A percentile compares a stretch with the other conserved stretches of the same genome.
phyloP scores from a whole-genome alignment of 2,329 filamentous ascomycete genomes.

The Cordyceps javanica region DNA sequence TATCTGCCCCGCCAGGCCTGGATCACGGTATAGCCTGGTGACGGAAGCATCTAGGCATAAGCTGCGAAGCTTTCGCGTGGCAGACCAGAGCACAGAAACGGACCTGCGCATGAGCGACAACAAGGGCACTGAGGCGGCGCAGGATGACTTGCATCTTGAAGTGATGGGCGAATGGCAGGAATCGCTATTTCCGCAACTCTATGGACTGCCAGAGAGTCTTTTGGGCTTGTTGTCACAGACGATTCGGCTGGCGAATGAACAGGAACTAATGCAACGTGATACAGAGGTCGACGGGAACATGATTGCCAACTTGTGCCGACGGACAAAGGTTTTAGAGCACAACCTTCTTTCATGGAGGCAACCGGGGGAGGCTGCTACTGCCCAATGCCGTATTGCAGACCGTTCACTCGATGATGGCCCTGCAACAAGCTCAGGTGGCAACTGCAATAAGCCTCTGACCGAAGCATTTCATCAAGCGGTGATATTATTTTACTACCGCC shows the following conservation, averaged over 20 bases:
- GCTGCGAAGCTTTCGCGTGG: conserved; percentile 8
- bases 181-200: conserved; percentile 4
- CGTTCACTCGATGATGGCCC: too few relatives aligned
- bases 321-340: conserved; percentile 1
- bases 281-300: not conserved
- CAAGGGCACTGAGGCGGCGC: not conserved
- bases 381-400: not conserved
- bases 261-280: conserved; percentile 4
- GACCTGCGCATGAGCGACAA: not conserved
- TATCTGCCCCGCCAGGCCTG: not conserved
- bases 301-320: not conserved
- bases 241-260: conserved; percentile 7
- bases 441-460: not conserved
- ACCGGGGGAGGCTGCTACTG: not conserved
- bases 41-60: not conserved
- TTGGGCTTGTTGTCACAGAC: conserved; percentile 5
- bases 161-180: not conserved
- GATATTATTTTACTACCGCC: conserved; percentile 4
- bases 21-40: not conserved
- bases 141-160: conserved; percentile 3
- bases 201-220: conserved; percentile 2
- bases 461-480: not conserved
- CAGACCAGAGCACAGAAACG: conserved; percentile 3
- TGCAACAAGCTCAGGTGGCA: not conserved
- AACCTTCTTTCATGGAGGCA: not conserved